These are phyloP conservation scores for Fusarium verrucosum DNA, from an alignment of 2,329 filamentous ascomycete genomes.

Conservation along the genomic window DNA sequence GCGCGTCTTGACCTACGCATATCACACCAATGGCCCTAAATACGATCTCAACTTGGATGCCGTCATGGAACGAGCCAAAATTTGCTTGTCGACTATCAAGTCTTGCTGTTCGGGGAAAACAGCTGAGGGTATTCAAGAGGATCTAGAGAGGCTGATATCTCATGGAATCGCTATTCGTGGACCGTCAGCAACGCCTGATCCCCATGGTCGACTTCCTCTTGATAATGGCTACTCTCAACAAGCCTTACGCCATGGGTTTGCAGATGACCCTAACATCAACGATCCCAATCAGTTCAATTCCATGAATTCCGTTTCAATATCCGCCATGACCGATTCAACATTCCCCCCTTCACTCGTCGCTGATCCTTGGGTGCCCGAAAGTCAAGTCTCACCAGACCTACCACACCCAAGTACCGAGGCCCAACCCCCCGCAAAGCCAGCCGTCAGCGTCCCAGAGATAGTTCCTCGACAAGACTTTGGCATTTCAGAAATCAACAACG, in stretches of 20 bases:
- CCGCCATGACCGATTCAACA: conserved; percentile 45
- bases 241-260: conserved; percentile 36
- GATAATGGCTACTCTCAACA: conserved; percentile 39
- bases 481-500: conserved; percentile 59
- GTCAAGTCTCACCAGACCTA: conserved; percentile 41
- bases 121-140: conserved; percentile 57
- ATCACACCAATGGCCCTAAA: conserved; percentile 56
- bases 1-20: conserved; percentile 61
- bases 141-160: conserved; percentile 62
- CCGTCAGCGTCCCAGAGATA: conserved; percentile 33
- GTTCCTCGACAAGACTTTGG: conserved; percentile 44
- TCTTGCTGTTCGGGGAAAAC: conserved; percentile 62
- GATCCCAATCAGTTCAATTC: conserved; percentile 34
- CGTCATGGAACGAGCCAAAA: conserved; percentile 59
- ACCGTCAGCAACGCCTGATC: conserved; percentile 34
- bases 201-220: conserved; percentile 27
- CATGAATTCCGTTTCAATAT: conserved; percentile 25
- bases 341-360: conserved; percentile 46
- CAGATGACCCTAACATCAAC: conserved; percentile 45
- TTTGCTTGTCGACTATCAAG: conserved; percentile 61
- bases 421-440: conserved; percentile 25
- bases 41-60: conserved; percentile 57
- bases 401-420: conserved; percentile 34
- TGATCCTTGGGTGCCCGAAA: conserved; percentile 45
- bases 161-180: conserved; percentile 51